phyloP scores from a whole-genome alignment of 805 yeast genomes.

The Candida sonorensis region DNA sequence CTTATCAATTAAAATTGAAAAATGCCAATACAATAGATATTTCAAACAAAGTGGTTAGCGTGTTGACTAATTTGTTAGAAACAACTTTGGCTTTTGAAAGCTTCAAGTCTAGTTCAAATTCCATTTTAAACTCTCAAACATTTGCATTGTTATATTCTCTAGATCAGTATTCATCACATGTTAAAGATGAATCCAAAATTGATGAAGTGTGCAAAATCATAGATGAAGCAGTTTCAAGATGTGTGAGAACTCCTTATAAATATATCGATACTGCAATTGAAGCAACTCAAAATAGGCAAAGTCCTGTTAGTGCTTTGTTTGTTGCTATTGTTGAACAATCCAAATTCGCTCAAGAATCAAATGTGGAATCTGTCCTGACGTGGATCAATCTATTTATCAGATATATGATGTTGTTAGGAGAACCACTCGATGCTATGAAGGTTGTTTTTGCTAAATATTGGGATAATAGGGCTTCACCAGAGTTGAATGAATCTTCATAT shows the following conservation, averaged over 20 bases:
- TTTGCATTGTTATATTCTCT: slow-evolving; percentile 48
- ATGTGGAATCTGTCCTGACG: slow-evolving; percentile 14
- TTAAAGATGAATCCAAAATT: slow-evolving; percentile 10
- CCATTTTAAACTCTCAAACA: slow-evolving; percentile 45
- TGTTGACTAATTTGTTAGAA: slow-evolving; percentile 41
- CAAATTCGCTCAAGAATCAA: slow-evolving; percentile 37
- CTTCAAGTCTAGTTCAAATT: slow-evolving; percentile 16
- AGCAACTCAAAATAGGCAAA: slow-evolving; percentile 6
- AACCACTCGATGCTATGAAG: slow-evolving; percentile 31
- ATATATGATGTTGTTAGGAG: slow-evolving; percentile 52
- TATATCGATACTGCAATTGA: slow-evolving; percentile 55
- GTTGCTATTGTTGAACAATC: slow-evolving; percentile 65
- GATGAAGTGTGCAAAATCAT: slow-evolving; percentile 51
- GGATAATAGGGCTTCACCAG: slow-evolving; percentile 3
- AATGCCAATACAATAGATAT: slow-evolving; percentile 7
- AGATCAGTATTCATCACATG: slow-evolving; percentile 10
- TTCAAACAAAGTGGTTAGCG: slow-evolving; percentile 37
- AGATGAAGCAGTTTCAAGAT: slow-evolving; percentile 71
- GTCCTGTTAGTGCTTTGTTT: slow-evolving; percentile 51
- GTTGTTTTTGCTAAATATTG: slow-evolving; percentile 10
- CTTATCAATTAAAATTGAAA: slow-evolving; percentile 16
- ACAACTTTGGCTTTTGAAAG: slow-evolving; percentile 50
- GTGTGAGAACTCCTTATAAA: slow-evolving; percentile 72
- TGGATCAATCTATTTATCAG: slow-evolving; percentile 50
- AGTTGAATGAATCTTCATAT: slow-evolving; percentile 4